Base-by-base conservation (phyloP, 2,329 filamentous ascomycete species). In the Cladosporium sp. region DNA sequence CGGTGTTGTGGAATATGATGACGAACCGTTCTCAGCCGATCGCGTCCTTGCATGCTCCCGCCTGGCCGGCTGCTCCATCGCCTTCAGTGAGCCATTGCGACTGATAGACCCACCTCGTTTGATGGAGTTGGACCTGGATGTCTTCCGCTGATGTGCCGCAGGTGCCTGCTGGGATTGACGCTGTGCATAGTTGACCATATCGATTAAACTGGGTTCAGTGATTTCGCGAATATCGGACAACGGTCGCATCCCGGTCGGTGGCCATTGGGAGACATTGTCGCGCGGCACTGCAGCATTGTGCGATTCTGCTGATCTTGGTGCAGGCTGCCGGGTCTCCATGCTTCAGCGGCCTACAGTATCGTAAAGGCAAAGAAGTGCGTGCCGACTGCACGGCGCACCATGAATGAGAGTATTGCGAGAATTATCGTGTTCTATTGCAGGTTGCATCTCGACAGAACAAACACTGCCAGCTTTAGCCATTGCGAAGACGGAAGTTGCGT, bases 151-250 rank as follows among this genome's bases (percentile, higher is more conserved):
- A 46, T 66, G 69, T 23, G 49, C 18, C 26, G 33, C n/a, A 5
- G 18, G 29, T 37, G 29, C 33, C 12, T 52, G 65, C 31, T 63
- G 49, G 21, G 58, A 31, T 26, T 58, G 60, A 14, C 52, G 65
- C 50, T 62, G 50, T 8, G 35, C 59, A 31, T 62, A 55, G 37
- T 55, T 66, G 29, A 65, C 50, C 28, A 67, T 65, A 16, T 82
- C 79, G n/a, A 76, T 77, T 26, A 83, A 70, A 67, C 80, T 82
- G 31, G 81, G 80, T 70, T 83, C 81, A 12, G 81, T 83, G 68
- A 82, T 74, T 69, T 83, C 81, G 67, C 81, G 79, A 65, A 83
- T 83, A 68, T 83, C 81, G 52, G 81, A 83, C 31, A 83, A 71
- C 53, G 81, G 80, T 55, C 81, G 78, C 50, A 65, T 65, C 8